Evolutionary conservation across 176 grass and related monocot species (phyloP).

Genomic region (Thinopyrum elongatum): DNA sequence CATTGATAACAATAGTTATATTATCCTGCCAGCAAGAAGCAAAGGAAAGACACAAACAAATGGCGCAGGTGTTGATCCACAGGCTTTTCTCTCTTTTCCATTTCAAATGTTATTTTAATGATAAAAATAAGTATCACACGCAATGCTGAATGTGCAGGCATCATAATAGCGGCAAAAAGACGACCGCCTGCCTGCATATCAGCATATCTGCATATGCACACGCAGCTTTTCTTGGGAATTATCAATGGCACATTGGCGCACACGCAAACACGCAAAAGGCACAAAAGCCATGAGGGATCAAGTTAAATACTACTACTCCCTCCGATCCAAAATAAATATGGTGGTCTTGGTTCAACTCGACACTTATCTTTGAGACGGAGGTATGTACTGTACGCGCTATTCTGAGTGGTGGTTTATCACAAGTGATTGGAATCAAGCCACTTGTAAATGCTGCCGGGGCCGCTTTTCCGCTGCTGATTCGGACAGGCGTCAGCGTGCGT

Average conservation of each 20-base stretch:
- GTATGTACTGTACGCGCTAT: too few species aligned
- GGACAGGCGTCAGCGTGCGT: constrained; percentile 39
- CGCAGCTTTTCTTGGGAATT: constrained; percentile 20
- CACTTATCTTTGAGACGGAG: too few species aligned
- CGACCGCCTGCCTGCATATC: neutral
- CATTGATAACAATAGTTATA: neutral
- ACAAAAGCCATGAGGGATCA: too few species aligned
- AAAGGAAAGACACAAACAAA: neutral
- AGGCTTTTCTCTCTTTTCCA: too few species aligned
- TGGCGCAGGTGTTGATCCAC: neutral
- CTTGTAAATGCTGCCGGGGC: neutral
- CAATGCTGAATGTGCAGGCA: constrained; percentile 47
- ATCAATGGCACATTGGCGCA: neutral
- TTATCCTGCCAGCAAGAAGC: neutral
- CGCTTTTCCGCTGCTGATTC: constrained; percentile 52
- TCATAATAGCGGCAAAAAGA: constrained; percentile 16
- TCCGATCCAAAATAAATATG: too few species aligned
- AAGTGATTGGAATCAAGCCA: constrained; percentile 11
- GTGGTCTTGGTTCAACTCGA: too few species aligned
- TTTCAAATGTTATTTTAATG: too few species aligned
- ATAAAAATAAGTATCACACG: constrained; percentile 11
- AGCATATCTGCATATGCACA: constrained; percentile 14
- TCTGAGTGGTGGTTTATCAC: too few species aligned
- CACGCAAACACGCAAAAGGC: neutral
- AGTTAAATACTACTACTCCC: too few species aligned